These are phyloP conservation scores for Oryza meyeriana DNA, from an alignment of 176 grass and related monocot genomes.

Conservation along the genomic window DNA sequence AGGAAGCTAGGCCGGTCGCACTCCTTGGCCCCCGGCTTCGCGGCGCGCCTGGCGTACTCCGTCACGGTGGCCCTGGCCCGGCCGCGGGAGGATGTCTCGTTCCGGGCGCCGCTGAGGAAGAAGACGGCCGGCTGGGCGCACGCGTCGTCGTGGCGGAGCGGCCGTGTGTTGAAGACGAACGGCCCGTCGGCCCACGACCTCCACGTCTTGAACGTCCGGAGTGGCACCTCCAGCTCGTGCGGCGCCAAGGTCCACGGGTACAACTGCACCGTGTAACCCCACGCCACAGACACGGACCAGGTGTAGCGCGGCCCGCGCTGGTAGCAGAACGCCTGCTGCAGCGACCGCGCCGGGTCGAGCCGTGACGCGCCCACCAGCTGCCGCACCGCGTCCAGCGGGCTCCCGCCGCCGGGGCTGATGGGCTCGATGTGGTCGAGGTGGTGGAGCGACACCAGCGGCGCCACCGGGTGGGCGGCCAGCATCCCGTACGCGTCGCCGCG, in stretches of 20 bases:
- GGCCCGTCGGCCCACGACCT: slow-evolving; percentile 52
- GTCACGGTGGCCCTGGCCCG: slow-evolving; percentile 39
- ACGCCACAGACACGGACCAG: slow-evolving; percentile 76
- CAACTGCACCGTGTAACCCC: slow-evolving; percentile 77
- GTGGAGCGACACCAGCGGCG: slow-evolving; percentile 82
- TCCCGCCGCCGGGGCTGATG: slow-evolving; percentile 36
- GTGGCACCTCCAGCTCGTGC: slow-evolving; percentile 53
- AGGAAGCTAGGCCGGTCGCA: slow-evolving; percentile 50
- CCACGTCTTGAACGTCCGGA: slow-evolving; percentile 86
- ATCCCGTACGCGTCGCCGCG: slow-evolving; percentile 76
- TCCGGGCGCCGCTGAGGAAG: slow-evolving; percentile 41
- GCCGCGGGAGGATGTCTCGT: not conserved
- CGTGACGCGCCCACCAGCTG: slow-evolving; percentile 40
- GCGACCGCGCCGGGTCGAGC: slow-evolving; percentile 51
- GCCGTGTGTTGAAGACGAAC: slow-evolving; percentile 79
- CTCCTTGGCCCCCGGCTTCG: not conserved
- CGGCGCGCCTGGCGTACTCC: slow-evolving; percentile 50
- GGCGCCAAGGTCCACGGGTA: slow-evolving; percentile 57
- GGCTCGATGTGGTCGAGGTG: slow-evolving; percentile 72
- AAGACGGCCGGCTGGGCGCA: slow-evolving; percentile 58
- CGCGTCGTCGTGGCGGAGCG: not conserved
- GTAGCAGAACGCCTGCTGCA: slow-evolving; percentile 86
- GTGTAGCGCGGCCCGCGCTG: slow-evolving; percentile 44
- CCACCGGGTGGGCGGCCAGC: slow-evolving; percentile 83
- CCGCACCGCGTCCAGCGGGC: slow-evolving; percentile 39